Evolutionary conservation across 2,329 filamentous ascomycete species (phyloP), one percentile per base, ranked within the genome.

Genomic region (Colletotrichum cuscutae): DNA sequence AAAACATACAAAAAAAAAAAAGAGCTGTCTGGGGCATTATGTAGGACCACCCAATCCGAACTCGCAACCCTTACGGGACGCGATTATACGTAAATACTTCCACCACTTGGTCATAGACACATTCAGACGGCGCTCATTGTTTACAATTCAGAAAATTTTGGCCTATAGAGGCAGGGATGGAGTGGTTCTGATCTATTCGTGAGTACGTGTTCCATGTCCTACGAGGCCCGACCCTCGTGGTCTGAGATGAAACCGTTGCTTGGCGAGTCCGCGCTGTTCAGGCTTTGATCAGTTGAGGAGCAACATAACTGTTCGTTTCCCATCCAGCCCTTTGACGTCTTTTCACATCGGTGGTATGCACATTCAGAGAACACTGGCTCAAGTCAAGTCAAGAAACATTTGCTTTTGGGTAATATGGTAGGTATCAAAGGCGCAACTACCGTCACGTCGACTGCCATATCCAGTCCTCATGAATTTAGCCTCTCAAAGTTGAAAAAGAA

Each of bases 351-450:
- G 1, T 7, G n/a, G 22, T n/a, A 19, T 22, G 42, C 42, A 49
- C 42, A n/a, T 49, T 1, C 42, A 42, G 2, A 32, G 37, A 6
- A 22, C 7, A 22, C 19, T n/a, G 15, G 32, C 32, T 49, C 0
- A 5, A n/a, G 42, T 8, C 8, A 49, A 42, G 24, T 61, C 26
- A 64, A 49, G 49, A 67, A 67, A 60, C 53, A 70, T 32, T 22
- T 72, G 42, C 60, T 72, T 72, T 72, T 65, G 53, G 30, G 53
- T 70, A 65, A 70, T 32, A 60, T 65, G 59, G 60, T 64, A 72
- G 65, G 69, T 68, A 68, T 72, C 70, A 72, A 64, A 26, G 59
- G 60, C 46, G 66, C 54, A 19, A 56, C 42, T 49, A n/a, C 49
- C 13, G 67, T 56, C 13, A 56, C 60, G 66, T 61, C 46, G 56